Base-by-base conservation (phyloP, 2,329 filamentous ascomycete genomes). In the Capronia coronata region DNA sequence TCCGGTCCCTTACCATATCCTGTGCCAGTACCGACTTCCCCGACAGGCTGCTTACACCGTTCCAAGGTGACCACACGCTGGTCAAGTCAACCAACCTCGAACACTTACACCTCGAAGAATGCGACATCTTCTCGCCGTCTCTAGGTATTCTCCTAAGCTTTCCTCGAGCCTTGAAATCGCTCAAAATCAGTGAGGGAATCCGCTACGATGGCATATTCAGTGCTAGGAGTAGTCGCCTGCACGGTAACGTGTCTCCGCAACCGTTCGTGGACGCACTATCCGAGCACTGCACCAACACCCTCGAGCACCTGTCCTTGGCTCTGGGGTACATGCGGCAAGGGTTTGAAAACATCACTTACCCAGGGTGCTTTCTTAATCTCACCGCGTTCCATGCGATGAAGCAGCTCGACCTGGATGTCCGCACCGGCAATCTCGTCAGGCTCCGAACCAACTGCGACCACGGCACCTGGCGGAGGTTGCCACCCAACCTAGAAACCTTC, bases 21-120 rank as follows among this genome's bases (percentile, higher is more conserved):
- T 61, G 59, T 46, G 57, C 57, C n/a, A 59, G 57, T 34, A 61
- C 57, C 40, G 59, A 61, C 45, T 55, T 53, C 18, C 46, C 53
- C 11, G 39, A 50, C 21, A 46, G 27, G 38, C 19, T 59, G 21
- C 47, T 57, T 13, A 35, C 22, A 18, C 37, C 47, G 19, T 52
- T 55, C 29, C 53, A 57, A 21, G 29, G 46, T 16, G 55, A 59
- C 21, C 8, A 47, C 14, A 44, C 46, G 9, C 49, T 59, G 1
- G 45, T 51, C 10, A 51, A 51, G 23, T 52, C 55, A n/a, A 61
- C 57, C 2, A 46, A 49, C 9, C 53, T 61, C 10, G 54, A 59
- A 35, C 44, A 57, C 38, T 40, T 61, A 9, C 57, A 61, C 40
- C 52, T 61, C 29, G 57, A 59, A 51, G 59, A 61, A 43, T 61